A percentile compares a stretch with the other conserved stretches of the same genome.
Conservation (phyloP, 1,139 yeast species). For the Geotrichum reessii region DNA sequence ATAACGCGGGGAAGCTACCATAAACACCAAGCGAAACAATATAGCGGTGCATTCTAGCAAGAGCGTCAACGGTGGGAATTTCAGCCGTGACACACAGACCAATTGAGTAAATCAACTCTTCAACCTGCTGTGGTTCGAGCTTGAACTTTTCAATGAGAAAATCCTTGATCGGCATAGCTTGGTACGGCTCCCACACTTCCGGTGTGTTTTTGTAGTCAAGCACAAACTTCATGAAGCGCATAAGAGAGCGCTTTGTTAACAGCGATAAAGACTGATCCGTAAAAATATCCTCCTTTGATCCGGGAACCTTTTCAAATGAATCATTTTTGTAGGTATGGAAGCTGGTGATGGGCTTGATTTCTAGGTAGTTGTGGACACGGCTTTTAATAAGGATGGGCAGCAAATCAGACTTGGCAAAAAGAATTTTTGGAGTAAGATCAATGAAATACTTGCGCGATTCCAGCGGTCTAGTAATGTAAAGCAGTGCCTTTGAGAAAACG, state of each 20-base stretch:
- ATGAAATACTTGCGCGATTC: constrained; percentile 75
- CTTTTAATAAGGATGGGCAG: constrained; percentile 71
- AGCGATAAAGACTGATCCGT: constrained; percentile 78
- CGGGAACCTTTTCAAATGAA: constrained; percentile 70
- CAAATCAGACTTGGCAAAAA: constrained; percentile 85
- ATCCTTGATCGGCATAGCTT: constrained; percentile 49
- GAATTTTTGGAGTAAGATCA: constrained; percentile 80
- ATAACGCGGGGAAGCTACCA: constrained; percentile 89
- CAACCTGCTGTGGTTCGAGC: constrained; percentile 65
- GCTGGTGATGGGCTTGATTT: constrained; percentile 80
- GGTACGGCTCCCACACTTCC: constrained; percentile 51
- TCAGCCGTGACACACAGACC: constrained; percentile 64
- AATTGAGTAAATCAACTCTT: constrained; percentile 77
- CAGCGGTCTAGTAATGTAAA: constrained; percentile 62
- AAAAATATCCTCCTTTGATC: constrained; percentile 89
- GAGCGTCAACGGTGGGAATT: constrained; percentile 65
- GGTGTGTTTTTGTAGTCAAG: constrained; percentile 50
- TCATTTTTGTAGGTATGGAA: constrained; percentile 93
- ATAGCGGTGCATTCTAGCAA: constrained; percentile 76
- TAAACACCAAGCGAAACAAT: constrained; percentile 83
- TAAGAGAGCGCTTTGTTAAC: constrained; percentile 72
- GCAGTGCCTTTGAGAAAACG: constrained; percentile 35
- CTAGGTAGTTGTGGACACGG: constrained; percentile 84
- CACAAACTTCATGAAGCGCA: constrained; percentile 90
- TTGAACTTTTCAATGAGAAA: constrained; percentile 62